A percentile compares a stretch with the other conserved stretches of the same genome.
These are phyloP conservation scores for Suillus tomentosus DNA, from an alignment of 768 basidiomycete species.

Conservation along the genomic window DNA sequence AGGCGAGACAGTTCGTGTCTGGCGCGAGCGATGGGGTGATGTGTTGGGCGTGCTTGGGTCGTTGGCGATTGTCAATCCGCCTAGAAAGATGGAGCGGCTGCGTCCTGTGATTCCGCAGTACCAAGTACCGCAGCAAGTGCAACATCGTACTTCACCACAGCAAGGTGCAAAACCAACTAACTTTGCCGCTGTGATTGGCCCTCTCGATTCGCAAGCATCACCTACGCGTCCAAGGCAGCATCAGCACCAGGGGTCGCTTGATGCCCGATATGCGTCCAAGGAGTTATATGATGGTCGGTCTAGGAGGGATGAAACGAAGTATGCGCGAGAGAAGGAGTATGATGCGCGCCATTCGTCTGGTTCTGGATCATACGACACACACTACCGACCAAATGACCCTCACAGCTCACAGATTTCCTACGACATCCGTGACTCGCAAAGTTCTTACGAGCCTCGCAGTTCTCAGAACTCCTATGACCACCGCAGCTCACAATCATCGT, in stretches of 20 bases:
- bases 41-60: slow-evolving; percentile 52
- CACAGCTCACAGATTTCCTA: neutral
- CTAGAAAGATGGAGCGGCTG: neutral
- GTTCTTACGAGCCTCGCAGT: neutral
- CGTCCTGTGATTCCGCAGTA: neutral
- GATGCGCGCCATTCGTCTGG: slow-evolving; percentile 6
- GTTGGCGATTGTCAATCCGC: slow-evolving; percentile 36
- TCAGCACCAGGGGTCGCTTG: slow-evolving; percentile 32
- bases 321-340: slow-evolving; percentile 10
- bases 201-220: slow-evolving; percentile 30
- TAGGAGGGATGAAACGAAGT: slow-evolving; percentile 3
- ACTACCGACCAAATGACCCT: neutral
- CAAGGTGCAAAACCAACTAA: slow-evolving; percentile 10
- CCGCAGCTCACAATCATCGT: neutral
- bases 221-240: slow-evolving; percentile 26
- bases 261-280: slow-evolving; percentile 5
- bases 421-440: neutral
- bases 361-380: slow-evolving; percentile 20
- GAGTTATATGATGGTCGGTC: neutral
- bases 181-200: slow-evolving; percentile 10
- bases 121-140: neutral
- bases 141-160: slow-evolving; percentile 17
- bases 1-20: slow-evolving; percentile 67
- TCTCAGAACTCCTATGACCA: neutral
- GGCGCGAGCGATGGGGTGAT: slow-evolving; percentile 69